Evolutionary conservation across 805 yeast species (phyloP).

Genomic region (Yamadazyma kitorensis): DNA sequence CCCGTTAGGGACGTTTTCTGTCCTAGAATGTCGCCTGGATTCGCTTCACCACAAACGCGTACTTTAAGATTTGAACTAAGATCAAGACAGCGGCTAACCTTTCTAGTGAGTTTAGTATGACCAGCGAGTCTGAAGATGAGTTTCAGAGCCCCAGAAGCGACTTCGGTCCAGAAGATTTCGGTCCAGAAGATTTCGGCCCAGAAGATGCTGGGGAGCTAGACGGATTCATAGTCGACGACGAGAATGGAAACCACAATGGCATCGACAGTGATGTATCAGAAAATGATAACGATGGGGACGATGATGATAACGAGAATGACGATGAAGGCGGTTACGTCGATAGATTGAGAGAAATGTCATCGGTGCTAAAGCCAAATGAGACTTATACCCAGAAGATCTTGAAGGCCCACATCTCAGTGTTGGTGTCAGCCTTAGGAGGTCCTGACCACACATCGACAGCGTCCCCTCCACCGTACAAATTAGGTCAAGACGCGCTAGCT

Average conservation of each 20-base stretch:
- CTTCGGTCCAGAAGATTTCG: not conserved
- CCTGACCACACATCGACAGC: constrained; percentile 57
- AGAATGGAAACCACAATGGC: constrained; percentile 7
- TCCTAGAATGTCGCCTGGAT: too few relatives aligned
- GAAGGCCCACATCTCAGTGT: constrained; percentile 71
- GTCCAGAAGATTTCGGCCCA: not conserved
- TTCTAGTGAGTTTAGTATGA: too few relatives aligned
- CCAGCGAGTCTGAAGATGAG: not conserved
- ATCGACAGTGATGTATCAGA: constrained; percentile 6
- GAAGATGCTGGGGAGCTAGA: constrained; percentile 24
- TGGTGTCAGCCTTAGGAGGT: constrained; percentile 91
- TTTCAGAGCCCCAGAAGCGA: not conserved
- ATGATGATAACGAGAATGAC: constrained; percentile 14
- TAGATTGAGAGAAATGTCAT: constrained; percentile 21
- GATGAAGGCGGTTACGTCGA: constrained; percentile 18
- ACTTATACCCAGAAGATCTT: constrained; percentile 40
- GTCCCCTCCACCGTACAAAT: constrained; percentile 56
- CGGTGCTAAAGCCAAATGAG: constrained; percentile 29
- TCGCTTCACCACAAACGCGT: not conserved
- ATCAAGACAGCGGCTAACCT: too few relatives aligned
- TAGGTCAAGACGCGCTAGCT: constrained; percentile 86
- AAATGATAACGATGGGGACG: constrained; percentile 1
- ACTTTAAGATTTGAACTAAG: too few relatives aligned
- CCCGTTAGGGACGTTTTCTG: too few relatives aligned
- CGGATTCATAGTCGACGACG: constrained; percentile 36